Base-by-base conservation (phyloP, 2,329 filamentous ascomycete genomes). In the Drechslerella coelobrocha region DNA sequence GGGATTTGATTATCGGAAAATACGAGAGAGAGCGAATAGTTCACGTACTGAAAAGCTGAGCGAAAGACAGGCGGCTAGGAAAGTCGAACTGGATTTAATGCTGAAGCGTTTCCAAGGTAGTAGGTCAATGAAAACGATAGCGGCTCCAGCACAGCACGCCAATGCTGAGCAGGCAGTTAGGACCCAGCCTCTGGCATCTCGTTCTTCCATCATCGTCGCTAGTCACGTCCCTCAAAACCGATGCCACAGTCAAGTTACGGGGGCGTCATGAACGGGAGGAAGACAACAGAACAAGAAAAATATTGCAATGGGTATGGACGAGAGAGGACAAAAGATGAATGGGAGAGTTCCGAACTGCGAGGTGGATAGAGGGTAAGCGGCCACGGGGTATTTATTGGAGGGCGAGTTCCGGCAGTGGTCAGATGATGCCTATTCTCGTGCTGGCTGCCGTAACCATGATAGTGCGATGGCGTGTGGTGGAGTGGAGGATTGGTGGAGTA, bases 41-140 rank as follows among this genome's bases (percentile, higher is more conserved):
- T 4, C 43, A 52, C 48, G 97, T 92, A 45, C 94, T 93, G 75
- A 96, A 41, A 69, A 96, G 78, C 92, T 97, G 73, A 99, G 81
- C 79, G 92, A 96, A 71, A 97, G 81, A 0, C 93, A 97, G 21
- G 88, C 87, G 0, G 92, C 92, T 2, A 97, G 83, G 78, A 99
- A 99, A 21, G 83, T 83, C 81, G 90, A 93, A 80, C 90, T 97
- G 73, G 96, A 89, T 77, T 95, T 87, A 74, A 99, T 95, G 75
- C 87, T 86, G 78, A 97, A 99, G 77, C 88, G 83, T 75, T 83
- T 86, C 79, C 73, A 75, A 34, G 61, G 71, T 23, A 75, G 69
- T 23, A 69, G 39, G 37, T 69, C 65, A 57, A 69, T 69, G 34
- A 69, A 69, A 21, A 69, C 39, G 26, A 69, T 37, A 5, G 57